Evolutionary conservation across 2,329 filamentous ascomycete species (phyloP).

Genomic region (Lachnellula hyalina): DNA sequence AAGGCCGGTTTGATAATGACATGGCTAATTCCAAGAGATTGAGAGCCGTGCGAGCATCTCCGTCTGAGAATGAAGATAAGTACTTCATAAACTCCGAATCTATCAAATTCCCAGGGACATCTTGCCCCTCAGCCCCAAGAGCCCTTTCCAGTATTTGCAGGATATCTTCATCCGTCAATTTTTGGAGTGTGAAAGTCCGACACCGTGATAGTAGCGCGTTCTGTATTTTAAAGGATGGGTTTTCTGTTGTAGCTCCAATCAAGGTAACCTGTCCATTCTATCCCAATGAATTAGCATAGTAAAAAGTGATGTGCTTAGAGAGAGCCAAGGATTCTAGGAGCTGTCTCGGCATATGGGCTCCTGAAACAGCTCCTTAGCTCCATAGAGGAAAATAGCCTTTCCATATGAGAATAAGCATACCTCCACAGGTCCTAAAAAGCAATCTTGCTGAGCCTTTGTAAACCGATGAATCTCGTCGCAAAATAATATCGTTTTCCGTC

Average conservation of each 20-base stretch:
- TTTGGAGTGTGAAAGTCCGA: constrained; percentile 79
- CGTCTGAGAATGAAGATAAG: constrained; percentile 80
- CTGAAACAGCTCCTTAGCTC: too few species aligned
- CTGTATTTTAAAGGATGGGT: constrained; percentile 90
- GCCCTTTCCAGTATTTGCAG: constrained; percentile 72
- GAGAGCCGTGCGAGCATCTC: constrained; percentile 86
- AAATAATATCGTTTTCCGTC: constrained; percentile 90
- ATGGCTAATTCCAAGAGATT: constrained; percentile 89
- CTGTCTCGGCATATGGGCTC: too few species aligned
- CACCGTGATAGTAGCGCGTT: constrained; percentile 83
- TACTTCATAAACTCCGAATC: constrained; percentile 75
- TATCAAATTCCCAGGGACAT: constrained; percentile 50
- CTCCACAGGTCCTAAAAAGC: constrained; percentile 89
- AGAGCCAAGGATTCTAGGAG: too few species aligned
- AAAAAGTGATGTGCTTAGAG: too few species aligned
- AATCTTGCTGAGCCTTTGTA: constrained; percentile 81
- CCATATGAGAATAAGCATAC: too few species aligned
- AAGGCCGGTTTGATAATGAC: constrained; percentile 60
- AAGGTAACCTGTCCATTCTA: constrained; percentile 76
- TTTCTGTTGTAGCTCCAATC: constrained; percentile 94
- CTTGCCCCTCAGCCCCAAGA: constrained; percentile 51
- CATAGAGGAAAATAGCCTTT: too few species aligned
- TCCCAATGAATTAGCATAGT: too few species aligned
- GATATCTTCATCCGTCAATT: constrained; percentile 69
- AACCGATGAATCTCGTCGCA: constrained; percentile 71